These are phyloP conservation scores for Monosporozyma unispora DNA, from an alignment of 805 yeast genomes.

Conservation along the genomic window DNA sequence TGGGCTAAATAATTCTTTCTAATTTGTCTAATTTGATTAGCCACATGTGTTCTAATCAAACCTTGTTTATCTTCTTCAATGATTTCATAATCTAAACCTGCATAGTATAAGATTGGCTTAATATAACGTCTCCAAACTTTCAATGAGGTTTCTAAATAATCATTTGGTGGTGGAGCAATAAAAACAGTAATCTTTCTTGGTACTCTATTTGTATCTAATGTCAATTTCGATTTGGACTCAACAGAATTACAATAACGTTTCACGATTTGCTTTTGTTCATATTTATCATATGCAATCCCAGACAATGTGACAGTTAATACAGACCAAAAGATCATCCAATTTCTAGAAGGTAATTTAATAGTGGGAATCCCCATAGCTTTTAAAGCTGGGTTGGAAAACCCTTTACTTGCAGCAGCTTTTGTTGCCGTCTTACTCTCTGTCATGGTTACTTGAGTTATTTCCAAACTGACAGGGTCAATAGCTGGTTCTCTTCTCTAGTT, in stretches of 20 bases:
- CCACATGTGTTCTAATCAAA: constrained; percentile 70
- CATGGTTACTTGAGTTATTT: background rate
- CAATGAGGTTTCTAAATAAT: constrained; percentile 66
- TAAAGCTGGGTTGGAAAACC: constrained; percentile 59
- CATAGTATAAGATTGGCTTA: constrained; percentile 78
- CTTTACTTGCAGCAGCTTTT: background rate
- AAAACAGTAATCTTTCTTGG: constrained; percentile 76
- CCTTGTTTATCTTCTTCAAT: constrained; percentile 80
- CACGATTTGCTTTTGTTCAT: constrained; percentile 59
- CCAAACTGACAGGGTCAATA: background rate
- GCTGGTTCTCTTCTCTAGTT: too few species aligned
- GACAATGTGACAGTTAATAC: constrained; percentile 58
- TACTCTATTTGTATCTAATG: constrained; percentile 38
- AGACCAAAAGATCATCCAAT: constrained; percentile 87
- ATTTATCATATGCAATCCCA: constrained; percentile 71
- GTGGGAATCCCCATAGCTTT: constrained; percentile 77
- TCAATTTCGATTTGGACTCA: constrained; percentile 40
- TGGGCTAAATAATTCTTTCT: constrained; percentile 36
- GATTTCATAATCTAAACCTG: constrained; percentile 77
- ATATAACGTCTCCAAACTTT: constrained; percentile 67
- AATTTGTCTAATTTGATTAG: constrained; percentile 66
- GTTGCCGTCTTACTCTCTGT: background rate
- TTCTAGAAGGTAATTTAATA: constrained; percentile 74
- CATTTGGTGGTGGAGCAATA: constrained; percentile 96
- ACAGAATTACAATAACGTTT: constrained; percentile 57